These are phyloP conservation scores for Penicillium turbatum DNA, from an alignment of 495 filamentous ascomycete genomes.

Conservation along the genomic window DNA sequence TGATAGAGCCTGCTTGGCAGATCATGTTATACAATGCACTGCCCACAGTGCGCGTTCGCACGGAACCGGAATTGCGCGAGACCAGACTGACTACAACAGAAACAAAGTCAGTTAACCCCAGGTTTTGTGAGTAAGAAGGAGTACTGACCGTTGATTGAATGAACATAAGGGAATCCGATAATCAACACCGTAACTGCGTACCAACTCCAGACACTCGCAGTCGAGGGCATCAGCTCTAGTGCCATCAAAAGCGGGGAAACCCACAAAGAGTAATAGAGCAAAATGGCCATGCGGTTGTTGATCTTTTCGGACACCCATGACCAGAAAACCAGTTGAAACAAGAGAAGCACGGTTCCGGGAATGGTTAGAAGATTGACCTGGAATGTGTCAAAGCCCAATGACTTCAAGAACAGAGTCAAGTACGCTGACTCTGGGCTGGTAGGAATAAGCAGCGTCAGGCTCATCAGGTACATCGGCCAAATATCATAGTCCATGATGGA, in stretches of 20 bases:
- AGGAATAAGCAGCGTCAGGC: slow-evolving; percentile 30
- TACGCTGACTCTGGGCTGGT: slow-evolving; percentile 28
- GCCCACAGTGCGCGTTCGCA: slow-evolving; percentile 31
- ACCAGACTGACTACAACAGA: slow-evolving; percentile 15
- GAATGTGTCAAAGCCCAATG: slow-evolving; percentile 56
- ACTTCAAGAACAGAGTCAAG: slow-evolving; percentile 50
- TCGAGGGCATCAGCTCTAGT: slow-evolving; percentile 11
- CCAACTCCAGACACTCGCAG: slow-evolving; percentile 14
- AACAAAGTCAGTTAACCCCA: background rate
- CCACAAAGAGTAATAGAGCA: slow-evolving; percentile 50
- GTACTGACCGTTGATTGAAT: slow-evolving; percentile 25
- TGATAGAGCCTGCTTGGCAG: slow-evolving; percentile 9
- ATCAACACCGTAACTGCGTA: slow-evolving; percentile 18
- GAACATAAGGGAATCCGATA: slow-evolving; percentile 23
- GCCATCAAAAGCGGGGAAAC: slow-evolving; percentile 43
- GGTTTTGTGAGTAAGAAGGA: background rate
- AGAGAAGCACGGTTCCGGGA: slow-evolving; percentile 22
- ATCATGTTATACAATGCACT: slow-evolving; percentile 22
- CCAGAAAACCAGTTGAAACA: slow-evolving; percentile 39
- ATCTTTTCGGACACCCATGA: slow-evolving; percentile 55
- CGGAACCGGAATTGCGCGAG: slow-evolving; percentile 31
- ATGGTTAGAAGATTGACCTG: slow-evolving; percentile 58
- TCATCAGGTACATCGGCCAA: slow-evolving; percentile 61
- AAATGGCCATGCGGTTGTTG: slow-evolving; percentile 46
- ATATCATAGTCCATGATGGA: slow-evolving; percentile 59